Base-by-base conservation (phyloP, 495 filamentous ascomycete species). In the Penicillium turbatum region DNA sequence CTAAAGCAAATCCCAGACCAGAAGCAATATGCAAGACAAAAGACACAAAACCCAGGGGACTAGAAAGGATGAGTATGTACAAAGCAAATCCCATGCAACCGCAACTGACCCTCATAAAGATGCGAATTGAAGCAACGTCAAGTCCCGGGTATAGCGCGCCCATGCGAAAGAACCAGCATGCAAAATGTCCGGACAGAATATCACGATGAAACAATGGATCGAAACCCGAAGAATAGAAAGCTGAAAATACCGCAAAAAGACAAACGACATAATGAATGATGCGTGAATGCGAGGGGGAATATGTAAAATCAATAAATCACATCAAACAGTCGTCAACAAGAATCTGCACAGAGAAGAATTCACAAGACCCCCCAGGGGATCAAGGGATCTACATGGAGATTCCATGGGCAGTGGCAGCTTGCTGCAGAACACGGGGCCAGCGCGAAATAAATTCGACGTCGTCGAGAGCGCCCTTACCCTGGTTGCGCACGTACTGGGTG, bases 401-500 rank as follows among this genome's bases (percentile, higher is more conserved):
- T 6, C 68, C 71, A 24, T 61, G 55, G 8, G 64, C 67, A 16
- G 64, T 64, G 15, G 71, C 71, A 7, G 66, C 71, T 43, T 72
- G 68, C 51, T 70, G 66, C 47, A 75, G 38, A 17, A 75, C 69
- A 8, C 74, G 72, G 10, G 74, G 74, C 74, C 74, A 77, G 44
- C 74, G 74, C 15, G 73, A 76, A 45, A 76, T 70, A 24, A 74
- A 48, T 50, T 77, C 74, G 13, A 75, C 68, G 30, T 77, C 73
- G 35, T 77, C 74, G 32, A 77, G 60, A 2, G 68, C 63, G 2
- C 73, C 74, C 65, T 73, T 74, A 61, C 74, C 68, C 52, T 73
- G 72, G 63, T 77, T 77, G 40, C 74, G 71, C 27, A 78, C 77
- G 61, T 79, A 88, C 79, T 90, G 88, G 27, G 83, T 77, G 59